Evolutionary conservation across 768 basidiomycete genomes (phyloP), one percentile per base, ranked within the genome.

Genomic region (Tylopilus vinaceipallidus): DNA sequence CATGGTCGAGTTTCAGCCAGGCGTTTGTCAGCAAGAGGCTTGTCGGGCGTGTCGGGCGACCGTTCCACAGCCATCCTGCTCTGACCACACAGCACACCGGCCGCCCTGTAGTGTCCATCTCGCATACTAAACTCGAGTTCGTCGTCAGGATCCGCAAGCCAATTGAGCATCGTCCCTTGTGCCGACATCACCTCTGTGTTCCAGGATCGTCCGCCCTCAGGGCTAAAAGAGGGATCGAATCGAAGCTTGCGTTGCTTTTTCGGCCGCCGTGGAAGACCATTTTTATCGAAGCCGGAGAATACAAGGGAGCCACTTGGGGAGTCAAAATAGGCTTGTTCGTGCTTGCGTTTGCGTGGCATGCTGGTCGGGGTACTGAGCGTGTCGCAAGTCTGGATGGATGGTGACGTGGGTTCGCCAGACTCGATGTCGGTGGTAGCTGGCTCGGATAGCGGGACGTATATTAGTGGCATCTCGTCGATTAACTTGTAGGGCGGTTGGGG

Each of bases 221-320:
- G 64, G 26, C 60, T 60, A 24, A 61, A 55, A 4, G 61, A 63
- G 3, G 54, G 63, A 27, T 58, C 48, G 27, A 59, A 66, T 12
- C 62, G 59, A 34, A 69, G 59, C 42, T 50, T 67, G 19, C 56
- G 61, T 30, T 37, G 57, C 40, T 67, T 67, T 48, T 39, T 63
- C 13, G 66, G 66, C 13, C 66, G 63, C 17, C 56, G 57, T 29
- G 68, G 67, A 20, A 68, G 30, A 4, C 67, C 66, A 14, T 63
- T 56, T 32, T 65, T 65, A 39, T 64, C 65, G 50, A 65, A 65
- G 24, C 51, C 65, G 22, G 65, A 59, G 47, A 56, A 62, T 23
- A 67, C 44, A 42, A 67, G 38, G 23, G 56, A 69, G 2, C 56
- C 52, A 14, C 50, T 67, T 2, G 63, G 59, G 6, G 61, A 66